Percentiles rank a stretch among this genome's conserved stretches.
Conservation (phyloP, 1,284 basidiomycete genomes). For the Thecaphora frezii region DNA sequence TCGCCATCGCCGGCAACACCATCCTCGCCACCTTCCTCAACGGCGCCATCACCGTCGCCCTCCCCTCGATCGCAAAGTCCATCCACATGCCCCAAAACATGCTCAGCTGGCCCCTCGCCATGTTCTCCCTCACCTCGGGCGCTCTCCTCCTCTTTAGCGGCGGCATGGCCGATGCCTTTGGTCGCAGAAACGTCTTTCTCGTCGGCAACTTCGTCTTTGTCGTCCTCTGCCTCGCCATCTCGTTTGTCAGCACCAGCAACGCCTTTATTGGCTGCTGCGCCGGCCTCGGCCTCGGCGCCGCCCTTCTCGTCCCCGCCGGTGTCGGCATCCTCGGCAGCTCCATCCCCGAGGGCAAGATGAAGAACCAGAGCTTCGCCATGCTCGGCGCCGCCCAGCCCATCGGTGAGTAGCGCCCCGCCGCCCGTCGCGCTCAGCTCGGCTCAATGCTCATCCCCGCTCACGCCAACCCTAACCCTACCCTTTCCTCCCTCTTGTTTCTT, state of each 20-base stretch:
- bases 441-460: too few relatives aligned
- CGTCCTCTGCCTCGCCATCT: constrained; percentile 50
- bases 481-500: neutral
- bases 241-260: constrained; percentile 53
- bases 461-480: too few relatives aligned
- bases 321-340: constrained; percentile 55
- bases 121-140: constrained; percentile 66
- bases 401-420: too few relatives aligned
- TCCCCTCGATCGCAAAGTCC: constrained; percentile 66
- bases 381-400: constrained; percentile 72
- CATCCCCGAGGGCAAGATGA: constrained; percentile 55
- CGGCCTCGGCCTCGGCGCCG: constrained; percentile 37
- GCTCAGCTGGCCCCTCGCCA: constrained; percentile 71
- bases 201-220: constrained; percentile 54
- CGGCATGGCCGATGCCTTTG: constrained; percentile 61
- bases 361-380: constrained; percentile 53
- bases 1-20: constrained; percentile 39
- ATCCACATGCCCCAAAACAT: constrained; percentile 23
- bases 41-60: constrained; percentile 65
- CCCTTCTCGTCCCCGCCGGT: constrained; percentile 33
- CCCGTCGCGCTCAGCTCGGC: constrained; percentile 48
- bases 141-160: constrained; percentile 64
- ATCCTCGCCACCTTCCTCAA: constrained; percentile 58
- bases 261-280: constrained; percentile 54
- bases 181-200: constrained; percentile 63